Conservation (phyloP, 441 rosid species). For the Arabidopsis hybrid region DNA sequence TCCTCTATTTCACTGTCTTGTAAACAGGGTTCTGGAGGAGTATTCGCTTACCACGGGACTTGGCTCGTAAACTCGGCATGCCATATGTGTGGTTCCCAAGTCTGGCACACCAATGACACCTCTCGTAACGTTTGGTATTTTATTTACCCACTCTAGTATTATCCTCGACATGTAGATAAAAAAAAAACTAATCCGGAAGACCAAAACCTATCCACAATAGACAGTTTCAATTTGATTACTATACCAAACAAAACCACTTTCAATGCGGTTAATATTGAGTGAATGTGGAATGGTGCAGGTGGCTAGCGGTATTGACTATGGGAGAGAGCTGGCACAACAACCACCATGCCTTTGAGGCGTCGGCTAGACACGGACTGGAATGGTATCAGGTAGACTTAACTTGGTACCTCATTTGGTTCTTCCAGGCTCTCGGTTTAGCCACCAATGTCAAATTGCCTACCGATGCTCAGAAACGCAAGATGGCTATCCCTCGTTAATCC, state of each 20-base stretch:
- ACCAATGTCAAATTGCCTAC: conserved; percentile 45
- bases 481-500: conserved; percentile 33
- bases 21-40: neutral
- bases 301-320: conserved; percentile 40
- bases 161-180: neutral
- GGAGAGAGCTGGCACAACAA: conserved; percentile 51
- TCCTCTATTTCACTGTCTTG: no score
- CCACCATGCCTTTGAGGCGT: conserved; percentile 46
- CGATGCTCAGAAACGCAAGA: conserved; percentile 41
- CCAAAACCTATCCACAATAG: neutral
- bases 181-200: neutral
- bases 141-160: neutral
- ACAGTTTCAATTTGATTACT: neutral
- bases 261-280: neutral
- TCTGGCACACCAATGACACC: neutral
- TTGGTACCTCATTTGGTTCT: conserved; percentile 42
- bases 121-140: neutral
- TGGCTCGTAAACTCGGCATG: neutral
- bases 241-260: neutral
- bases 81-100: neutral
- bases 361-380: conserved; percentile 45
- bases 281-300: conserved; percentile 36
- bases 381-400: conserved; percentile 45
- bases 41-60: neutral
- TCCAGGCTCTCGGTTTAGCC: conserved; percentile 45